Evolutionary conservation across 2,329 filamentous ascomycete species (phyloP).

Genomic region (Penicillium expansum): DNA sequence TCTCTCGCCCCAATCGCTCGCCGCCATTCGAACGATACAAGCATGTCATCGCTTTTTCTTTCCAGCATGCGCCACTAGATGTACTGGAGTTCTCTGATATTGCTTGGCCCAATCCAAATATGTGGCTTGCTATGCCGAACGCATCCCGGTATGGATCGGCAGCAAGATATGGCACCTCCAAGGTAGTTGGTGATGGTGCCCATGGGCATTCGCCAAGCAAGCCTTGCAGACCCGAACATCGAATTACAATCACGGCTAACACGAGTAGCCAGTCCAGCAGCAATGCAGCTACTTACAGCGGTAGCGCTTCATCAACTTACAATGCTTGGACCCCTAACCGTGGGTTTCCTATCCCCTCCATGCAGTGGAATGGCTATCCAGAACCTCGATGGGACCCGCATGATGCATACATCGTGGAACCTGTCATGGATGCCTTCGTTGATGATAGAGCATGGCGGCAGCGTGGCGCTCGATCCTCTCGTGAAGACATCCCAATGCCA

Average conservation of each 20-base stretch:
- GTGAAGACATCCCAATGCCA: conserved; percentile 50
- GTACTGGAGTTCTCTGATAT: conserved; percentile 70
- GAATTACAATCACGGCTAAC: conserved; percentile 14
- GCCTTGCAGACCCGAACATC: conserved; percentile 19
- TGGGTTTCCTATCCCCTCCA: conserved; percentile 30
- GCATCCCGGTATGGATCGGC: conserved; percentile 33
- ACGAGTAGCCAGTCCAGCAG: conserved; percentile 20
- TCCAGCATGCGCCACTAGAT: conserved; percentile 81
- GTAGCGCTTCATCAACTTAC: conserved; percentile 17
- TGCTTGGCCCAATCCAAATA: conserved; percentile 72
- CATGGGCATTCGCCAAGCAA: conserved; percentile 63
- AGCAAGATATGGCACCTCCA: conserved; percentile 32
- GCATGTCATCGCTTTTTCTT: conserved; percentile 75
- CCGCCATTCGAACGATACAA: conserved; percentile 64
- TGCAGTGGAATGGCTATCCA: conserved; percentile 24
- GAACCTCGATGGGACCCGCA: conserved; percentile 30
- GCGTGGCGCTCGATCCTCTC: conserved; percentile 36
- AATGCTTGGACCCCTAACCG: conserved; percentile 31
- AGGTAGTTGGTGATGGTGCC: conserved; percentile 50
- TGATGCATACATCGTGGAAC: conserved; percentile 37
- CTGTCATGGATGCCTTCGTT: conserved; percentile 42
- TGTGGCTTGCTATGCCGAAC: conserved; percentile 59
- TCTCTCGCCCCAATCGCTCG: conserved; percentile 50
- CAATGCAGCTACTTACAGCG: conserved; percentile 4
- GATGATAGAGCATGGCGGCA: conserved; percentile 28